Base-by-base conservation (phyloP, 768 basidiomycete genomes). In the Psilocybe subaeruginosa region DNA sequence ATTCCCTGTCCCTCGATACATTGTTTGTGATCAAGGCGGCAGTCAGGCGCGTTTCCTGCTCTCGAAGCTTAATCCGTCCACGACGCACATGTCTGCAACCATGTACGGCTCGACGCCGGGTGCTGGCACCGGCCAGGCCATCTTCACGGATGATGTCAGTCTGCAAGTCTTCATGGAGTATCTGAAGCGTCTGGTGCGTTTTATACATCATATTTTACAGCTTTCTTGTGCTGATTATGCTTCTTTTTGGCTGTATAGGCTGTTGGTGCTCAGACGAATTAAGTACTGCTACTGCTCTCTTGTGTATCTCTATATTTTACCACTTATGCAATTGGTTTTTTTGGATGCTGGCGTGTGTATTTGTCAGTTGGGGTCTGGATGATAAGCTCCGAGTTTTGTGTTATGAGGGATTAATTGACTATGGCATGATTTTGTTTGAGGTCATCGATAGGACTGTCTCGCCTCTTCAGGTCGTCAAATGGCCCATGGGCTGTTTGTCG, bases 101-200 rank as follows among this genome's bases (percentile, higher is more conserved):
- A 95, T 95, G 87, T 96, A 96, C 73, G 93, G 94, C 17, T 83
- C 87, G 3, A 81, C 85, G 8, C 82, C 86, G 14, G 84, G 83
- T 30, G 84, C 85, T 8, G 82, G 82, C 11, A 78, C 85, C 2
- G 95, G 95, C 3, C 92, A 94, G 74, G 93, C 95, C 12, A 98
- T 99, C 75, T 97, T 99, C 75, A 99, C 97, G 57, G 97, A 99
- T 72, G 97, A 99, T 75, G 97, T 99, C 64, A 97, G 93, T 72
- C 83, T 98, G 76, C 93, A 96, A 74, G 91, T 96, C 59, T 97
- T 97, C 82, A 95, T 95, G 94, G 96, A 97, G 70, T 93, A 96
- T 78, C 79, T 98, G 76, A 58, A 62, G 74, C 88, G 95, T 70
- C 76, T 97, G 79, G 95, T 90, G 68, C 70, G 88, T 61, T 49